phyloP scores from a whole-genome alignment of 179 eudicot species.

The Beta corolliflora region DNA sequence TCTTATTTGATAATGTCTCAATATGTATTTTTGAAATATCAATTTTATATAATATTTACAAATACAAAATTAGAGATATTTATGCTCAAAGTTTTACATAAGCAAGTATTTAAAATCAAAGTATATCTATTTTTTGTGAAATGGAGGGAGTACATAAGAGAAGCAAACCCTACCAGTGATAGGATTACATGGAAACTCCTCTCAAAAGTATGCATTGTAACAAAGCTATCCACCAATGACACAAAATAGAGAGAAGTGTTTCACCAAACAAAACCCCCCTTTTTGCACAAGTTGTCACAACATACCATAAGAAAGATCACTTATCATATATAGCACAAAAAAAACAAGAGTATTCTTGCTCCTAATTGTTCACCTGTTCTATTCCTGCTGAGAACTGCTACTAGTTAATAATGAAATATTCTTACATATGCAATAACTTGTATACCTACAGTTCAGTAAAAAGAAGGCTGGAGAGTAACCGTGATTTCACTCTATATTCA shows the following conservation, averaged over 20 bases:
- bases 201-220: neutral
- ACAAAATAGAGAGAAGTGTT: neutral
- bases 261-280: neutral
- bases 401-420: no score
- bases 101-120: no score
- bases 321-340: neutral
- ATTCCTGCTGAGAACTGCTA: neutral
- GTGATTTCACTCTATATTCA: neutral
- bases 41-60: no score
- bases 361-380: neutral
- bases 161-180: neutral
- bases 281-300: neutral
- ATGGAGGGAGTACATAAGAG: neutral
- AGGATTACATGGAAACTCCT: neutral
- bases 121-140: no score
- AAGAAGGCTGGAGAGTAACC: neutral
- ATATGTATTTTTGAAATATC: no score
- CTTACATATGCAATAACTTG: neutral
- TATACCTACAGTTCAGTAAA: neutral
- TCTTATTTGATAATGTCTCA: no score
- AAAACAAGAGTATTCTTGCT: neutral
- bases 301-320: neutral
- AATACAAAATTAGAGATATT: no score
- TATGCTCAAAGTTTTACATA: no score
- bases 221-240: neutral